Evolutionary conservation across 1,139 yeast species (phyloP).

Genomic region (Suhomyces bribrorum): DNA sequence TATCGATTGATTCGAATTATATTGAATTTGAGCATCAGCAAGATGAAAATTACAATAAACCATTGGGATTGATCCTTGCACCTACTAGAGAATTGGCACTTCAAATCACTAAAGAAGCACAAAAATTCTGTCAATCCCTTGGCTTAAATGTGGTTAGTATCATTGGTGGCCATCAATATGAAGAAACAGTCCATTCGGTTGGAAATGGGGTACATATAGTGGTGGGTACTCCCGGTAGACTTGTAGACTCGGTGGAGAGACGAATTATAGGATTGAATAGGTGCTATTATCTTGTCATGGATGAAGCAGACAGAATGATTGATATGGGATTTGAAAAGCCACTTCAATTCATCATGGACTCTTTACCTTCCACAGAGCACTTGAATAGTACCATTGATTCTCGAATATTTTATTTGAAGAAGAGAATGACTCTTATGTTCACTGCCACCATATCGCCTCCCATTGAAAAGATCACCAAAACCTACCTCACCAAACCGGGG

Average conservation of each 20-base stretch:
- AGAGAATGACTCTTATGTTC: slow-evolving; percentile 72
- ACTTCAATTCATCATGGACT: slow-evolving; percentile 56
- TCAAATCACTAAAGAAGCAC: slow-evolving; percentile 72
- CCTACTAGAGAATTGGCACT: slow-evolving; percentile 94
- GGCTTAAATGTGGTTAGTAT: slow-evolving; percentile 62
- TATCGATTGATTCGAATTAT: slow-evolving; percentile 39
- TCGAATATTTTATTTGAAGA: slow-evolving; percentile 29
- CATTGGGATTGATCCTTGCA: slow-evolving; percentile 70
- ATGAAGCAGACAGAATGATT: slow-evolving; percentile 94
- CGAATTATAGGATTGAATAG: slow-evolving; percentile 59
- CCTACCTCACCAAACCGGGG: slow-evolving; percentile 63
- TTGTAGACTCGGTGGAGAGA: slow-evolving; percentile 76
- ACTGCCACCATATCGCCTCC: slow-evolving; percentile 88
- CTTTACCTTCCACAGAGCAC: slow-evolving; percentile 40
- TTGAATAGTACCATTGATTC: slow-evolving; percentile 24
- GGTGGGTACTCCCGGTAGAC: slow-evolving; percentile 92
- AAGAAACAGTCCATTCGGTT: slow-evolving; percentile 64
- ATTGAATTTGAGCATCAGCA: slow-evolving; percentile 35
- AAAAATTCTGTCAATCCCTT: slow-evolving; percentile 44
- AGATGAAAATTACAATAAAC: slow-evolving; percentile 32
- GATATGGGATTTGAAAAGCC: slow-evolving; percentile 93
- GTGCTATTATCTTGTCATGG: slow-evolving; percentile 73
- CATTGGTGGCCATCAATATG: slow-evolving; percentile 89
- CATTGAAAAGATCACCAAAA: slow-evolving; percentile 64
- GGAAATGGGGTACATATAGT: slow-evolving; percentile 74